These are phyloP conservation scores for Stramenopiles sp. DNA, from an alignment of 352 stramenopile genomes.

Conservation along the genomic window DNA sequence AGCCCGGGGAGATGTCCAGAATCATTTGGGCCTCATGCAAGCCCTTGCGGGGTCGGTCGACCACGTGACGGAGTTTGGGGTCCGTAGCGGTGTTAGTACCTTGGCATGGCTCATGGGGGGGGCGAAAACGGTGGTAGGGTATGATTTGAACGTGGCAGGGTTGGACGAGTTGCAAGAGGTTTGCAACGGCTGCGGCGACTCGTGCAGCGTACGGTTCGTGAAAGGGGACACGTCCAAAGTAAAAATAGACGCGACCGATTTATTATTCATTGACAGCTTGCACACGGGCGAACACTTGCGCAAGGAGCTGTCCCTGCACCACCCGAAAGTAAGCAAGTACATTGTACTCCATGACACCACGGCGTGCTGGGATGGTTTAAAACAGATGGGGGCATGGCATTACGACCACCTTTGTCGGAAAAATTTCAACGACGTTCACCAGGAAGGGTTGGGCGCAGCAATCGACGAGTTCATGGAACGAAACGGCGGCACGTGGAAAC, in stretches of 20 bases:
- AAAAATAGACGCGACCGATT: background rate
- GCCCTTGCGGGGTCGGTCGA: background rate
- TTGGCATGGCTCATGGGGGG: background rate
- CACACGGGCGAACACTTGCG: background rate
- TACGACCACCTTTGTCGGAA: background rate
- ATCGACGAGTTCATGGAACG: background rate
- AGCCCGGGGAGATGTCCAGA: background rate
- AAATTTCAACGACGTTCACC: conserved; percentile 4
- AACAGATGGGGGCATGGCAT: background rate
- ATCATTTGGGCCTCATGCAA: background rate
- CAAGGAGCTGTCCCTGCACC: background rate
- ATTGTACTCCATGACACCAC: background rate
- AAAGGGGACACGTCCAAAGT: background rate
- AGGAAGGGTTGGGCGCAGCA: background rate
- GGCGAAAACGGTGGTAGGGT: background rate
- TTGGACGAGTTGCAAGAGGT: background rate
- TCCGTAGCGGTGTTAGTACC: background rate
- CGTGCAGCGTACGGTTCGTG: background rate
- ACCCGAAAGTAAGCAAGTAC: background rate
- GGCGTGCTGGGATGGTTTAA: background rate
- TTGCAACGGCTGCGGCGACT: background rate
- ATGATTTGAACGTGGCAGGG: conserved; percentile 2
- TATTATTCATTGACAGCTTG: background rate
- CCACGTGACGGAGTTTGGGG: background rate
- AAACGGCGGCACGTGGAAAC: background rate